Conservation (phyloP, 1,139 yeast species). For the Candida sojae region DNA sequence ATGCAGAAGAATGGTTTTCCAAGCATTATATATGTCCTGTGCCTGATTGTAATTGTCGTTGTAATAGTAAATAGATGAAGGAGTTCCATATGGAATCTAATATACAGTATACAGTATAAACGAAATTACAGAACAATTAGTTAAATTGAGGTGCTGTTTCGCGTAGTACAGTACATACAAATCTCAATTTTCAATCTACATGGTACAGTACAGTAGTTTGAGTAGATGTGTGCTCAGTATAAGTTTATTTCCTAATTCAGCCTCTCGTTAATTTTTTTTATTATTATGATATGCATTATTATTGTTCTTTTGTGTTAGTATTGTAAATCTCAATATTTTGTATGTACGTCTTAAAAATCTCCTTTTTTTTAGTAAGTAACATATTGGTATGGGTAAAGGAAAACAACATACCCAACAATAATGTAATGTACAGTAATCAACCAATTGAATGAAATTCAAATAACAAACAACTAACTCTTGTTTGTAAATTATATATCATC, state of each 20-base stretch:
- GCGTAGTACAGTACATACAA: neutral
- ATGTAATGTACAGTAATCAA: neutral
- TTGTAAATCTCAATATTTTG: neutral
- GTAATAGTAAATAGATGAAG: constrained; percentile 52
- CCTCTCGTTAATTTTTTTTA: too few species aligned
- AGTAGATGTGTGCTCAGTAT: too few species aligned
- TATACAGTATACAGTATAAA: too few species aligned
- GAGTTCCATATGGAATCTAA: too few species aligned
- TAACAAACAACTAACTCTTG: too few species aligned
- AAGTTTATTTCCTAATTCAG: neutral
- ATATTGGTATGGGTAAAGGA: neutral
- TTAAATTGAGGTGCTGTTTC: too few species aligned
- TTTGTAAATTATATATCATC: neutral
- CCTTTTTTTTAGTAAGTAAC: neutral
- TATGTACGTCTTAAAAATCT: too few species aligned
- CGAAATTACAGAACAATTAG: too few species aligned
- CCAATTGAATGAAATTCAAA: neutral
- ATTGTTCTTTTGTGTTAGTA: neutral
- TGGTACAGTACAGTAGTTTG: too few species aligned
- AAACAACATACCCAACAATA: too few species aligned
- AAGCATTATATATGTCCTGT: constrained; percentile 90
- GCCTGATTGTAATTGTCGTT: constrained; percentile 85
- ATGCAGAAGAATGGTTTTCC: constrained; percentile 94
- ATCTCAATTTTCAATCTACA: neutral
- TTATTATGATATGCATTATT: too few species aligned